Evolutionary conservation across 495 filamentous ascomycete genomes (phyloP), one percentile per base, ranked within the genome.

Genomic region (Sphaerosporella brunnea): DNA sequence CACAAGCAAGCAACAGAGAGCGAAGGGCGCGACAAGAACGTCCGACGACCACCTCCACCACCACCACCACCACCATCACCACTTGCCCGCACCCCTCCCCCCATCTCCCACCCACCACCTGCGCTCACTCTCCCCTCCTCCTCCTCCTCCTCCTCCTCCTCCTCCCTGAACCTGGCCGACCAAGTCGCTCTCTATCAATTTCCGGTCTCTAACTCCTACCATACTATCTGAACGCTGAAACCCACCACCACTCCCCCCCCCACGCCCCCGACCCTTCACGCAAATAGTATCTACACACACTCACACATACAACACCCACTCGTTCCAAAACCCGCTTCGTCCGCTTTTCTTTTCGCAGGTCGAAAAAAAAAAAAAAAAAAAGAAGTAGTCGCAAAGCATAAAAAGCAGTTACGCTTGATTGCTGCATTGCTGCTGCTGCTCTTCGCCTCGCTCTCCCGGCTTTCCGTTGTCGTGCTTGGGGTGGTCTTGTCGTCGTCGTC

Each of bases 271-370:
- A 28, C 32, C 36, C 25, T 23, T 26, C 16, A 25, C 48, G 39
- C 39, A 50, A 34, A 51, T 51, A 46, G 50, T 39, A 47, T 30
- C 36, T 20, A 23, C 47, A 53, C 36, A 52, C 40, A 15, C 28
- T 41, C 50, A 10, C 51, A 15, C n/a, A 52, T 52, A 46, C 34
- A 45, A 25, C 37, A 30, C 49, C 45, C n/a, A 16, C 47, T 36
- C 28, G 28, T 46, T 23, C 34, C 18, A 46, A 53, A 28, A 37
- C 39, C 37, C 34, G 42, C 44, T 45, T 47, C 42, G 24, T 37
- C 36, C 19, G 51, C 39, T 49, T 35, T 34, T 45, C 44, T 50
- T 46, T 45, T 36, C 38, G 19, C 36, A 15, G 28, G 28, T 13
- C 28, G 28, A 32, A 32, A 32, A 5, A 32, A 5, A 32, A n/a